A percentile compares a stretch with the other conserved stretches of the same genome.
phyloP scores from a whole-genome alignment of 2,329 filamentous ascomycete species.

The Xylariaceae sp. region DNA sequence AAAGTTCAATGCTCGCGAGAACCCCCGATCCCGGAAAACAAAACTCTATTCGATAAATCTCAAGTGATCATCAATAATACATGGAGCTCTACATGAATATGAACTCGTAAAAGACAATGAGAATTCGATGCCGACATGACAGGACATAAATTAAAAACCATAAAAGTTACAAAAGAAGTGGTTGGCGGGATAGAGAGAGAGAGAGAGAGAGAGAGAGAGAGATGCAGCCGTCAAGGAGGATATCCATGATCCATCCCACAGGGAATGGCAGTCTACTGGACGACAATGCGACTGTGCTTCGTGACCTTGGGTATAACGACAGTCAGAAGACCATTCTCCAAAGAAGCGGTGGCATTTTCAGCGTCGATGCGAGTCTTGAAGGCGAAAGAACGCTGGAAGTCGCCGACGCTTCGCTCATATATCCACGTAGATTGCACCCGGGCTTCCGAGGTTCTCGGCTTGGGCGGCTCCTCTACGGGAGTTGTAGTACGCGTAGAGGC shows the following conservation, averaged over 20 bases:
- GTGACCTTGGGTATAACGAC: constrained; percentile 60
- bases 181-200: background rate
- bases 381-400: constrained; percentile 63
- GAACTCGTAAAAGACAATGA: background rate
- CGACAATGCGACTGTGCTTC: constrained; percentile 49
- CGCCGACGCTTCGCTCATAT: constrained; percentile 58
- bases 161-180: background rate
- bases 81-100: background rate
- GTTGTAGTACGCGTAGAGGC: background rate
- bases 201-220: background rate
- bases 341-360: constrained; percentile 53
- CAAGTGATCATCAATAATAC: background rate
- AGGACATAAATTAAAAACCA: background rate
- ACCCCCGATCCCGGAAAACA: background rate
- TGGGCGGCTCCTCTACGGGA: constrained; percentile 28
- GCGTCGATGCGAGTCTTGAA: constrained; percentile 61
- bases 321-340: constrained; percentile 61
- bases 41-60: background rate
- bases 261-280: constrained; percentile 38
- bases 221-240: background rate
- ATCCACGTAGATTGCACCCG: constrained; percentile 55
- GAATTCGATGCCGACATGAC: background rate
- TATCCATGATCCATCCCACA: background rate
- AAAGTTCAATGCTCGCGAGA: too few species aligned
- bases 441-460: constrained; percentile 23